Percentiles rank a stretch among this genome's conserved stretches.
Evolutionary conservation across 352 stramenopile species (phyloP).

Genomic region (Pythium angustatum): DNA sequence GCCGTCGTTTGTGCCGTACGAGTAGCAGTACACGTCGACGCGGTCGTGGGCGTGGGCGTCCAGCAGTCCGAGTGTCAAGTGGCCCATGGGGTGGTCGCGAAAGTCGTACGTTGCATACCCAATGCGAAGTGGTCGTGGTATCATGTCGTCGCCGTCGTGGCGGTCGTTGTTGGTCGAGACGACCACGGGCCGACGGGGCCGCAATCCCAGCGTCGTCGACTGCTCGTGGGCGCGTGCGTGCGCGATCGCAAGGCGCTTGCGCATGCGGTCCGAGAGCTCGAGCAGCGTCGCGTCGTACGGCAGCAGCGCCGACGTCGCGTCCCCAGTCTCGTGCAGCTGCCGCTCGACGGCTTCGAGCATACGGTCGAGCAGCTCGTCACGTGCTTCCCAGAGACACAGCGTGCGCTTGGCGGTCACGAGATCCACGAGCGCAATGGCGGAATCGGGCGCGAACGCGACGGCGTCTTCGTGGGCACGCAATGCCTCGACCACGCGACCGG

Average conservation of each 20-base stretch:
- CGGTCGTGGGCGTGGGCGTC: conserved; percentile 58
- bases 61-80: conserved; percentile 85
- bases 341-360: conserved; percentile 35
- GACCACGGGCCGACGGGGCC: conserved; percentile 10
- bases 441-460: conserved; percentile 34
- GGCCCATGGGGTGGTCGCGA: conserved; percentile 92
- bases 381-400: conserved; percentile 60
- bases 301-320: conserved; percentile 32
- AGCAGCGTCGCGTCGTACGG: conserved; percentile 79
- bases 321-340: conserved; percentile 20
- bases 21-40: conserved; percentile 68
- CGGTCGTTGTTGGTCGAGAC: too few relatives aligned
- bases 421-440: conserved; percentile 48
- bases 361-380: conserved; percentile 49
- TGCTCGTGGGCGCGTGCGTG: conserved; percentile 41
- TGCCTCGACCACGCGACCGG: conserved; percentile 37
- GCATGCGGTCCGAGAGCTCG: conserved; percentile 45
- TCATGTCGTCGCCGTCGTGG: not conserved
- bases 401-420: conserved; percentile 50
- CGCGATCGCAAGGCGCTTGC: conserved; percentile 46
- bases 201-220: conserved; percentile 34
- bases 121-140: conserved; percentile 48
- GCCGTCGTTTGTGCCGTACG: conserved; percentile 80
- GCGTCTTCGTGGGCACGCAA: conserved; percentile 47
- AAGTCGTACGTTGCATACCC: conserved; percentile 92